These are phyloP conservation scores for Cutaneotrichosporon arboriforme DNA, from an alignment of 1,284 basidiomycete genomes.

Conservation along the genomic window DNA sequence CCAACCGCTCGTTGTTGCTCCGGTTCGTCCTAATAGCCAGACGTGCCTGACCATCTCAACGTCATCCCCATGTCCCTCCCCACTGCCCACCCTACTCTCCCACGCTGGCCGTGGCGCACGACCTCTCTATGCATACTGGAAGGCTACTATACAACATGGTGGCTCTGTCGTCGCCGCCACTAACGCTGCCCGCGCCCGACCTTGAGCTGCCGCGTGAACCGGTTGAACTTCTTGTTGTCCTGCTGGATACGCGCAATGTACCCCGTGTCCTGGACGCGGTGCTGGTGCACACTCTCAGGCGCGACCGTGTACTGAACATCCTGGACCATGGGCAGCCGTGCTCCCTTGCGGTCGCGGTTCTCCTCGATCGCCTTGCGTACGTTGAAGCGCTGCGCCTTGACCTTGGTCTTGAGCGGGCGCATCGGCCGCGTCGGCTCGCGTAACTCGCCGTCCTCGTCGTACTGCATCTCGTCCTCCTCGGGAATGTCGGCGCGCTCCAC, in stretches of 20 bases:
- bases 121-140: too few relatives aligned
- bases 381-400: constrained; percentile 34
- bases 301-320: constrained; percentile 43
- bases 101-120: too few relatives aligned
- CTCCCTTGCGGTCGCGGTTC: constrained; percentile 37
- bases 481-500: constrained; percentile 10
- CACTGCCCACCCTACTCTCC: too few relatives aligned
- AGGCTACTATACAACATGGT: constrained; percentile 11
- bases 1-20: too few relatives aligned
- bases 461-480: constrained; percentile 14
- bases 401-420: constrained; percentile 7
- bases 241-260: constrained; percentile 38
- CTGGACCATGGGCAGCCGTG: constrained; percentile 32
- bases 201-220: constrained; percentile 42
- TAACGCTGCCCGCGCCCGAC: too few relatives aligned
- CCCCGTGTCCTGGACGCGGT: constrained; percentile 31
- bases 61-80: too few relatives aligned
- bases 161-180: not conserved
- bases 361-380: constrained; percentile 31
- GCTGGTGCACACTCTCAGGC: constrained; percentile 32
- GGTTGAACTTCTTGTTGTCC: constrained; percentile 46
- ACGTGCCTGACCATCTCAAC: too few relatives aligned
- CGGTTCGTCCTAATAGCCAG: too few relatives aligned
- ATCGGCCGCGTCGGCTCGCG: not conserved
- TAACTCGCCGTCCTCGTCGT: constrained; percentile 14